phyloP scores from a whole-genome alignment of 1,139 yeast species.

The Geotrichum australiense region DNA sequence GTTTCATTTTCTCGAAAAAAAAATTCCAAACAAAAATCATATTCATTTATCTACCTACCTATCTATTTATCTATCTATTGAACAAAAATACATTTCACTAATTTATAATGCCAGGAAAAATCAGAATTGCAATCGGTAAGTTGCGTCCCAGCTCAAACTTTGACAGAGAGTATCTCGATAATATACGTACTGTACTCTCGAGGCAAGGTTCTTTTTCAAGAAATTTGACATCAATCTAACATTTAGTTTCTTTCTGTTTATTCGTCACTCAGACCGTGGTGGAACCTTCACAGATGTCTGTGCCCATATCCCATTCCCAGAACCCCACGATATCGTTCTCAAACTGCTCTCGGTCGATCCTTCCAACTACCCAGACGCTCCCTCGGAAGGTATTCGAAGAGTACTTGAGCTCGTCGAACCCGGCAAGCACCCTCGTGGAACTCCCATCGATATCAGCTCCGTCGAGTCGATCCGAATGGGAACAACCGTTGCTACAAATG shows the following conservation, averaged over 20 bases:
- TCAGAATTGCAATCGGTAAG: constrained; percentile 20
- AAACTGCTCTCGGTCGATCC: constrained; percentile 86
- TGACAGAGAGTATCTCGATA: too few relatives aligned
- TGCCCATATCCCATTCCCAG: constrained; percentile 40
- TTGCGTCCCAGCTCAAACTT: background rate
- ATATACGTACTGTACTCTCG: background rate
- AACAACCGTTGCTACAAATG: constrained; percentile 76
- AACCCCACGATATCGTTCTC: constrained; percentile 48
- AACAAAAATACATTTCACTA: constrained; percentile 2
- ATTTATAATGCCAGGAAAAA: too few relatives aligned
- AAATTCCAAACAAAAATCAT: background rate
- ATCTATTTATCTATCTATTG: background rate
- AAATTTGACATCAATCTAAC: background rate
- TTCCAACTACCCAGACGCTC: constrained; percentile 77
- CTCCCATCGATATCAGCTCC: constrained; percentile 40
- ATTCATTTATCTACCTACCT: background rate
- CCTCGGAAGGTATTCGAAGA: constrained; percentile 81
- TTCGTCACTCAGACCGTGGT: constrained; percentile 32
- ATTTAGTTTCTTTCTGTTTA: background rate
- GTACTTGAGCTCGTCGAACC: constrained; percentile 56
- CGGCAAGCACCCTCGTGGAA: constrained; percentile 39
- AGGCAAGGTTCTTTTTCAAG: too few relatives aligned
- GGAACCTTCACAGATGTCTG: constrained; percentile 86
- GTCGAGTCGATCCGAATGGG: constrained; percentile 66
- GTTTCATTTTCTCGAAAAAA: background rate